phyloP scores from a whole-genome alignment of 768 basidiomycete species.

The Hericium rajendrae region DNA sequence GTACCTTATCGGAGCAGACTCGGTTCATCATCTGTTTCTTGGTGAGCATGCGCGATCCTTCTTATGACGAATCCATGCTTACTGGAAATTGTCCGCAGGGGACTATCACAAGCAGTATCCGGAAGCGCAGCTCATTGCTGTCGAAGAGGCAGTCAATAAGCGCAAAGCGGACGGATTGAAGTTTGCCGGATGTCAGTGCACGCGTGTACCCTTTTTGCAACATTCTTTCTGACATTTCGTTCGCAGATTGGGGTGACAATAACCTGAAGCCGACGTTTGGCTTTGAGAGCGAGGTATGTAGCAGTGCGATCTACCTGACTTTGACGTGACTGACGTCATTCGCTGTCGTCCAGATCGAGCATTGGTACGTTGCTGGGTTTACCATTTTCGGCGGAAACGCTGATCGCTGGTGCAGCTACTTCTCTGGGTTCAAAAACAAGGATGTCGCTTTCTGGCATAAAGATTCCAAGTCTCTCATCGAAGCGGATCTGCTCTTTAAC shows the following conservation, averaged over 20 bases:
- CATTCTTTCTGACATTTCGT: neutral
- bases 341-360: constrained; percentile 17
- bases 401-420: constrained; percentile 37
- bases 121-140: constrained; percentile 60
- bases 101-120: constrained; percentile 67
- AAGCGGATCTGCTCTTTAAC: constrained; percentile 81
- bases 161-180: constrained; percentile 37
- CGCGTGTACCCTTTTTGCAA: neutral
- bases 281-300: constrained; percentile 58
- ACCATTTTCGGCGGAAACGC: no score
- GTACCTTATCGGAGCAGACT: constrained; percentile 51
- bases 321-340: neutral
- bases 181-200: constrained; percentile 54
- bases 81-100: constrained; percentile 21
- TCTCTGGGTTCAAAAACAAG: constrained; percentile 62
- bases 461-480: constrained; percentile 59
- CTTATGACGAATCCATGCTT: constrained; percentile 18
- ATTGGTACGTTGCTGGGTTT: constrained; percentile 14
- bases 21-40: constrained; percentile 51
- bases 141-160: constrained; percentile 45
- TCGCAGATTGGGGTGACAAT: constrained; percentile 23
- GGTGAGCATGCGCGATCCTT: constrained; percentile 24
- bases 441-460: constrained; percentile 79
- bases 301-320: neutral
- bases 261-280: constrained; percentile 53